Conservation (phyloP, 345 rosid species). For the Draba incana region DNA sequence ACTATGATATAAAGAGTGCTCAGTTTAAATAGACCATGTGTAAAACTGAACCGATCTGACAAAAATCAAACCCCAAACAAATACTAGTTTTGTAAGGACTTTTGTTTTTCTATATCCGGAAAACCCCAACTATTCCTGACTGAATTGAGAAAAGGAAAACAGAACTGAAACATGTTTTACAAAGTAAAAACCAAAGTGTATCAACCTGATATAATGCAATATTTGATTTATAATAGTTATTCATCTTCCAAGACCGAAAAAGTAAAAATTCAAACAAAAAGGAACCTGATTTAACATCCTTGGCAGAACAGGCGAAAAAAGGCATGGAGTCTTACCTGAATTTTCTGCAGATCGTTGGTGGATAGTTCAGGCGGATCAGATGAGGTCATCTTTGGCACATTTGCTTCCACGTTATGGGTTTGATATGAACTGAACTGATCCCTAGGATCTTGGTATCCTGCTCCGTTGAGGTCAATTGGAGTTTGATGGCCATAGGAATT, state of each 20-base stretch:
- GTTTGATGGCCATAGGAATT: constrained; percentile 40
- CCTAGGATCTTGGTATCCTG: constrained; percentile 49
- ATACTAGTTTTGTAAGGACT: background rate
- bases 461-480: constrained; percentile 68
- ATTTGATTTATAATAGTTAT: constrained; percentile 4
- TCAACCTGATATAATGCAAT: constrained; percentile 16
- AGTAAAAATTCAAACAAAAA: background rate
- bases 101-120: background rate
- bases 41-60: constrained; percentile 2
- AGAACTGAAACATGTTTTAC: background rate
- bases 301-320: constrained; percentile 8
- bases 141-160: background rate
- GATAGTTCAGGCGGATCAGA: constrained; percentile 55
- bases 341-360: constrained; percentile 67
- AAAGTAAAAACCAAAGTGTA: background rate
- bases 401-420: constrained; percentile 42
- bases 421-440: constrained; percentile 44
- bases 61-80: background rate
- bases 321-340: constrained; percentile 58
- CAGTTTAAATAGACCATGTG: constrained; percentile 2
- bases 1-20: constrained; percentile 18
- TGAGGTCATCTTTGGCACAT: constrained; percentile 43
- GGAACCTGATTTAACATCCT: constrained; percentile 1
- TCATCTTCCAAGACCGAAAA: constrained; percentile 10
- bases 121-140: background rate